Evolutionary conservation across 345 rosid genomes (phyloP).

Genomic region (Hypericum perforatum): DNA sequence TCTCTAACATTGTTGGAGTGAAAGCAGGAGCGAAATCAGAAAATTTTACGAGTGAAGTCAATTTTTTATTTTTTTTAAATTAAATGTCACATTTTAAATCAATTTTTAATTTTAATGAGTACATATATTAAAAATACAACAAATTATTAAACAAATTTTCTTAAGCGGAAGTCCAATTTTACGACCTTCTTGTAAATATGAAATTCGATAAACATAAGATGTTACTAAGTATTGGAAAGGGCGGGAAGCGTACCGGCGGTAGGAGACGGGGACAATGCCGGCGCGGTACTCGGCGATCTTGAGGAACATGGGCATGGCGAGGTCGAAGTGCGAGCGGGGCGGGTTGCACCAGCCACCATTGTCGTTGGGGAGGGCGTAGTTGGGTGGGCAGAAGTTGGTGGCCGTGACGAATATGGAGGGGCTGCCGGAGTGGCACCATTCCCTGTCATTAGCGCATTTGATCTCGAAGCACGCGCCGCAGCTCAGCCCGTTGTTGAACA

Average conservation of each 20-base stretch:
- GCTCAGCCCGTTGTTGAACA: conserved; percentile 51
- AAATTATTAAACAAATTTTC: no score
- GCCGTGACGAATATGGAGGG: conserved; percentile 60
- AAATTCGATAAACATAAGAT: neutral
- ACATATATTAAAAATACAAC: no score
- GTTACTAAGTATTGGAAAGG: neutral
- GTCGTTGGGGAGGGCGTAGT: conserved; percentile 45
- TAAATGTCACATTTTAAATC: no score
- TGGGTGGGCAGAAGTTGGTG: conserved; percentile 64
- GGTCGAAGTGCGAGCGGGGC: conserved; percentile 66
- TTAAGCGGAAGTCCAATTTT: no score
- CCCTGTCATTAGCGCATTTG: conserved; percentile 40
- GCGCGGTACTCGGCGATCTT: conserved; percentile 58
- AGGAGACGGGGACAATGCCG: conserved; percentile 60
- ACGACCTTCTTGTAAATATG: no score
- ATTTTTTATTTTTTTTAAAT: no score
- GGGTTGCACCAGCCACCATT: conserved; percentile 91
- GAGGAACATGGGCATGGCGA: conserved; percentile 68
- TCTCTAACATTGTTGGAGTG: no score
- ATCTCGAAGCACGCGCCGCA: conserved; percentile 58
- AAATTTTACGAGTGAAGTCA: no score
- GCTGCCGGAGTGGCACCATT: conserved; percentile 56
- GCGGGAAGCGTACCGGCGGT: conserved; percentile 47
- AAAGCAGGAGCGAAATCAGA: no score
- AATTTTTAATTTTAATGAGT: no score